Percentiles rank a stretch among this genome's conserved stretches.
Conservation (phyloP, 2,329 filamentous ascomycete genomes). For the Thermoascus crustaceus region DNA sequence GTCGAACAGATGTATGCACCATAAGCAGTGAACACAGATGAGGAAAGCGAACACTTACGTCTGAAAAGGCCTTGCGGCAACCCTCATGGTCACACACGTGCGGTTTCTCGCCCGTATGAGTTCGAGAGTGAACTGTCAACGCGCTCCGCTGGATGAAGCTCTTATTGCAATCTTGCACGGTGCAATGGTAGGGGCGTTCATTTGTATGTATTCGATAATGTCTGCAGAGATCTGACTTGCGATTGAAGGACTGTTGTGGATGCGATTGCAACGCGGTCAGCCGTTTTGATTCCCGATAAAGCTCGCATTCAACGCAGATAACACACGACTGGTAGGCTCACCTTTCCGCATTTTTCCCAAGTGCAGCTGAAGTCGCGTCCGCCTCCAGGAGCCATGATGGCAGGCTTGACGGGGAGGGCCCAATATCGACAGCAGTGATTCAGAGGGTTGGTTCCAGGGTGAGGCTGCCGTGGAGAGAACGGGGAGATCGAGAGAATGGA, state of each 20-base stretch:
- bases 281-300: background rate
- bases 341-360: constrained; percentile 38
- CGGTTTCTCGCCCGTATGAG: constrained; percentile 39
- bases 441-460: background rate
- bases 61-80: constrained; percentile 37
- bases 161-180: constrained; percentile 37
- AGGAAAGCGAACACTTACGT: constrained; percentile 27
- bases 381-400: constrained; percentile 31
- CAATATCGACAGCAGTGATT: background rate
- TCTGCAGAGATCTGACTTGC: constrained; percentile 40
- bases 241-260: constrained; percentile 37
- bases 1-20: background rate
- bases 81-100: constrained; percentile 36
- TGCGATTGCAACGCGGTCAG: constrained; percentile 5
- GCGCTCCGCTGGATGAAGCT: constrained; percentile 43
- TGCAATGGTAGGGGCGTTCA: constrained; percentile 41
- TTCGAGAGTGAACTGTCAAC: constrained; percentile 38
- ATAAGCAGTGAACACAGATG: constrained; percentile 3
- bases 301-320: background rate
- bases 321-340: constrained; percentile 17
- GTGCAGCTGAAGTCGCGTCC: constrained; percentile 38
- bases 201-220: constrained; percentile 43
- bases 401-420: constrained; percentile 10
- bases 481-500: too few species aligned
- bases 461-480: constrained; percentile 1